These are phyloP conservation scores for Oemleria cerasiformis DNA, from an alignment of 306 rosid genomes.

Conservation along the genomic window DNA sequence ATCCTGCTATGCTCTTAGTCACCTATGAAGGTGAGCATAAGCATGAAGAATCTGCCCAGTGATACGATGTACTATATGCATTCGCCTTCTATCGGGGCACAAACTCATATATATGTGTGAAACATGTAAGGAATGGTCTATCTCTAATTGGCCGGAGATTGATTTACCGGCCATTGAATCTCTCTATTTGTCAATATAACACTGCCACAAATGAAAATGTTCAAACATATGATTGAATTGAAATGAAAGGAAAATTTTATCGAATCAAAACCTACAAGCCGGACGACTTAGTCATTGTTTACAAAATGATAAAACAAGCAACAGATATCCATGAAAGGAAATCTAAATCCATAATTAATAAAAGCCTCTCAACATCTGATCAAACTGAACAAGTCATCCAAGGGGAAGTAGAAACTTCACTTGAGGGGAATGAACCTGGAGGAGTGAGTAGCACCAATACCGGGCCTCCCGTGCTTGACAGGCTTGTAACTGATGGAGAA, in stretches of 20 bases:
- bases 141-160: no score
- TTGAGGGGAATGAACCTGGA: slow-evolving; percentile 96
- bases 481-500: slow-evolving; percentile 91
- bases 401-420: slow-evolving; percentile 32
- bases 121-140: no score
- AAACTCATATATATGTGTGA: no score
- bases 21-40: slow-evolving; percentile 95
- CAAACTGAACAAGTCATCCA: neutral
- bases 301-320: slow-evolving; percentile 9
- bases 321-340: neutral
- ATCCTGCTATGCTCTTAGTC: slow-evolving; percentile 83
- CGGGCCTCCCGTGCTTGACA: slow-evolving; percentile 96
- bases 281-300: neutral
- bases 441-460: slow-evolving; percentile 97
- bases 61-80: neutral
- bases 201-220: no score
- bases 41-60: slow-evolving; percentile 43
- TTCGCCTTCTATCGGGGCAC: no score
- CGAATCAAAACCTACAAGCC: slow-evolving; percentile 12
- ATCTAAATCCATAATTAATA: slow-evolving; percentile 8
- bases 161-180: no score
- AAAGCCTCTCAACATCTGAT: neutral
- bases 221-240: neutral
- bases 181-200: no score
- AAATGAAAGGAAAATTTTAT: neutral